Conservation (phyloP, 2,329 filamentous ascomycete genomes). For the Volutella citrinella region DNA sequence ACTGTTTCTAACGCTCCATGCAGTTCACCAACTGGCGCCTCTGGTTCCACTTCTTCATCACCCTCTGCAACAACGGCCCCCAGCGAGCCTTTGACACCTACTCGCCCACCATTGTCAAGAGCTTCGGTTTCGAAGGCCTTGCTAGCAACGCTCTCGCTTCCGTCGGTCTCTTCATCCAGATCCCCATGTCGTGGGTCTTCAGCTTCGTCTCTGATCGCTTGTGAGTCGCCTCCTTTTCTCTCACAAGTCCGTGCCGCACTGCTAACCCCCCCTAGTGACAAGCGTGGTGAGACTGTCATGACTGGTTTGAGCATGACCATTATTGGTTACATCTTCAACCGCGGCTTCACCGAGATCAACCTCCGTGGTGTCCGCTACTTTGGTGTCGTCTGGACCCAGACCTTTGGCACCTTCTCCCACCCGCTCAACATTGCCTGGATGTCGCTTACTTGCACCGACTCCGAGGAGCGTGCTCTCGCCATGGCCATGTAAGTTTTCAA, state of each 20-base stretch:
- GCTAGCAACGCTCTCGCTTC: conserved; percentile 52
- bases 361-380: conserved; percentile 46
- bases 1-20: conserved; percentile 1
- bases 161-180: conserved; percentile 51
- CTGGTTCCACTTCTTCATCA: conserved; percentile 50
- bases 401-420: conserved; percentile 52
- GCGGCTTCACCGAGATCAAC: conserved; percentile 45
- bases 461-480: conserved; percentile 55
- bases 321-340: conserved; percentile 52
- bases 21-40: conserved; percentile 49
- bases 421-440: conserved; percentile 61
- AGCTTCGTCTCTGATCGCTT: conserved; percentile 51
- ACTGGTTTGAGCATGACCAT: conserved; percentile 44
- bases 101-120: conserved; percentile 50
- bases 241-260: neutral
- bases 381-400: conserved; percentile 54
- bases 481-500: conserved; percentile 49
- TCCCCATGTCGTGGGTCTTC: conserved; percentile 49
- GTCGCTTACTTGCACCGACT: conserved; percentile 53
- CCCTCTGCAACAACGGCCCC: conserved; percentile 46
- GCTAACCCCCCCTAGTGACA: conserved; percentile 29
- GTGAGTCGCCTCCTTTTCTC: conserved; percentile 30
- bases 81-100: conserved; percentile 50
- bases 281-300: conserved; percentile 51
- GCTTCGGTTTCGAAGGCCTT: conserved; percentile 48